phyloP scores from a whole-genome alignment of 345 rosid species.

The Hypericum perforatum region DNA sequence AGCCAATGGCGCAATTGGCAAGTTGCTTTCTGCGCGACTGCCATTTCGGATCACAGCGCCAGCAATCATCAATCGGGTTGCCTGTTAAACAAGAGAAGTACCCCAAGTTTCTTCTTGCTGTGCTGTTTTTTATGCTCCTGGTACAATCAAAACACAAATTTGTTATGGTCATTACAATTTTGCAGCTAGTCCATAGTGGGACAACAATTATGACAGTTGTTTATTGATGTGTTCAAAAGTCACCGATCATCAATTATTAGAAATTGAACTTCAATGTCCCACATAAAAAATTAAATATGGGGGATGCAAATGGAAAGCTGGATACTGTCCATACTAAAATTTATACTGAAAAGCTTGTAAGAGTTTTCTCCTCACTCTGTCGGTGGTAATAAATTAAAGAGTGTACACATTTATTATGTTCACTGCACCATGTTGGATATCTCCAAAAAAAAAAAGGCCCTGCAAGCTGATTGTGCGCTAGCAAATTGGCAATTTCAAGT shows the following conservation, averaged over 20 bases:
- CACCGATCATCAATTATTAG: background rate
- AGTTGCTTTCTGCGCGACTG: constrained; percentile 16
- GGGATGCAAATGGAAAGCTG: background rate
- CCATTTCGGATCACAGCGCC: constrained; percentile 22
- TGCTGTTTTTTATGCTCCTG: constrained; percentile 70
- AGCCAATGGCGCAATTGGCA: constrained; percentile 18
- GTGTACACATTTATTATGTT: no score
- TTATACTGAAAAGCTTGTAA: no score
- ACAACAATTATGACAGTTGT: background rate
- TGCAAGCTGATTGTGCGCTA: constrained; percentile 5
- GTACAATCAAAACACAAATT: background rate
- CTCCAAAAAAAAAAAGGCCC: constrained; percentile 12
- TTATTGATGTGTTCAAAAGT: background rate
- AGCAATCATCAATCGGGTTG: constrained; percentile 23
- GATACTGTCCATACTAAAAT: background rate
- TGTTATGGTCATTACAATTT: background rate
- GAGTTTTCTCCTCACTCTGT: no score
- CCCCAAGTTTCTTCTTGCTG: constrained; percentile 33
- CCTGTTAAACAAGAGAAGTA: constrained; percentile 19
- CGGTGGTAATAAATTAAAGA: constrained; percentile 15
- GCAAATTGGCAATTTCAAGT: constrained; percentile 13
- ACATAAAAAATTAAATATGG: background rate
- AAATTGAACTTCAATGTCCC: constrained; percentile 1
- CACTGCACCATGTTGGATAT: no score
- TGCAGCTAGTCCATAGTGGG: background rate